A percentile compares a stretch with the other conserved stretches of the same genome.
Conservation (phyloP, 495 filamentous ascomycete genomes). For the Xylaria nigripes region DNA sequence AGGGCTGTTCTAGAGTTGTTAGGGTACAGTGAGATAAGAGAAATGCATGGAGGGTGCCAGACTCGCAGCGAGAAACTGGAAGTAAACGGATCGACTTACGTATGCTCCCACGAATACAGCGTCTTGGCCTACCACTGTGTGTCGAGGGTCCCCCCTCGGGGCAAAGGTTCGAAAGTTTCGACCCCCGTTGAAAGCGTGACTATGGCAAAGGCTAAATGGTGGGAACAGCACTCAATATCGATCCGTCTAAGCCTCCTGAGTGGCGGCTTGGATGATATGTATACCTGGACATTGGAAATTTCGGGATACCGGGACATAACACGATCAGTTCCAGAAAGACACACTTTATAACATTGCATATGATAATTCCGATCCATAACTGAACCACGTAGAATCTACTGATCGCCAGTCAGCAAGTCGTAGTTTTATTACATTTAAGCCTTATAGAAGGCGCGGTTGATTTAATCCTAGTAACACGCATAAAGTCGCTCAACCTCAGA, state of each 20-base stretch:
- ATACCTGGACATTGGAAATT: not conserved
- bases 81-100: conserved; percentile 18
- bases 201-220: not conserved
- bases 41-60: not conserved
- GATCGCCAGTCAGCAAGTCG: too few relatives aligned
- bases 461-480: too few relatives aligned
- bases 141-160: conserved; percentile 4
- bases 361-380: too few relatives aligned
- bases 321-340: too few relatives aligned
- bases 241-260: not conserved
- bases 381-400: too few relatives aligned
- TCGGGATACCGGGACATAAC: too few relatives aligned
- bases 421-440: too few relatives aligned
- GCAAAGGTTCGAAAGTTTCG: not conserved
- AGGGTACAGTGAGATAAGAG: not conserved
- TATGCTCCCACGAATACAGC: conserved; percentile 5
- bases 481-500: too few relatives aligned
- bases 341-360: too few relatives aligned
- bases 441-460: too few relatives aligned
- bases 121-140: not conserved
- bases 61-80: not conserved
- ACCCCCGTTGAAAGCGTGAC: not conserved
- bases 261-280: not conserved
- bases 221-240: not conserved
- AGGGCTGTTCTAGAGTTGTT: not conserved